A percentile compares a stretch with the other conserved stretches of the same genome.
These are phyloP conservation scores for Lodderomyces parapsilosis DNA, from an alignment of 1,139 yeast species.

Conservation along the genomic window DNA sequence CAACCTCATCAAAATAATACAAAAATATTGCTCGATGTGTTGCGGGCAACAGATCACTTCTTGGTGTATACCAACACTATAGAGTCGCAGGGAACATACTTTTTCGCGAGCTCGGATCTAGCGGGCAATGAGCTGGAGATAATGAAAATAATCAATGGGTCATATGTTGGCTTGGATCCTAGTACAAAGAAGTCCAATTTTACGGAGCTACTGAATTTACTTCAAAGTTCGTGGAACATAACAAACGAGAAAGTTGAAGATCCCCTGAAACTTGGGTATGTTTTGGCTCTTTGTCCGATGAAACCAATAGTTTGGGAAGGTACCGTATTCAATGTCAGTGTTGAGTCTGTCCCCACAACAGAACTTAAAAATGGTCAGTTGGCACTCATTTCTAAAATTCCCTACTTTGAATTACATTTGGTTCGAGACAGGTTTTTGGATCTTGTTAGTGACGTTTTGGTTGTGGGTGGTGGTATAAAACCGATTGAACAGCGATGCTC, in stretches of 20 bases:
- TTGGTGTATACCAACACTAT: conserved; percentile 72
- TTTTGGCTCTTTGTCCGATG: conserved; percentile 73
- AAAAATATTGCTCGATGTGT: conserved; percentile 53
- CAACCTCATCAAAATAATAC: conserved; percentile 47
- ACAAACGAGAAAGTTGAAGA: conserved; percentile 17
- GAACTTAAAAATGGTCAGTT: conserved; percentile 68
- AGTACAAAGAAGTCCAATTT: conserved; percentile 27
- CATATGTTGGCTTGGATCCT: conserved; percentile 41
- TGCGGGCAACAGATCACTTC: conserved; percentile 71
- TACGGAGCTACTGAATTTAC: conserved; percentile 28
- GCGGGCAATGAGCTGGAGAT: conserved; percentile 44
- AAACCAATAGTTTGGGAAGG: conserved; percentile 95
- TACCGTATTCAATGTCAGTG: conserved; percentile 57
- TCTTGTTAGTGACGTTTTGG: conserved; percentile 54
- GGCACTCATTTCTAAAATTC: conserved; percentile 57
- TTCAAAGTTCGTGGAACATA: conserved; percentile 14
- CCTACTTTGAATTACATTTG: conserved; percentile 36
- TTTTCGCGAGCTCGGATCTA: conserved; percentile 65
- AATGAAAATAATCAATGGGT: conserved; percentile 42
- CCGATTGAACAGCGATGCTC: conserved; percentile 68
- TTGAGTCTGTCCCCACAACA: conserved; percentile 44
- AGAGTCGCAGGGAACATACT: conserved; percentile 74
- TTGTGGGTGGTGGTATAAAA: conserved; percentile 34
- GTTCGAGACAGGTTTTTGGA: conserved; percentile 47
- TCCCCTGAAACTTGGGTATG: conserved; percentile 52